phyloP scores from a whole-genome alignment of 2,329 filamentous ascomycete genomes.

The Torrubiella hemipterigena region DNA sequence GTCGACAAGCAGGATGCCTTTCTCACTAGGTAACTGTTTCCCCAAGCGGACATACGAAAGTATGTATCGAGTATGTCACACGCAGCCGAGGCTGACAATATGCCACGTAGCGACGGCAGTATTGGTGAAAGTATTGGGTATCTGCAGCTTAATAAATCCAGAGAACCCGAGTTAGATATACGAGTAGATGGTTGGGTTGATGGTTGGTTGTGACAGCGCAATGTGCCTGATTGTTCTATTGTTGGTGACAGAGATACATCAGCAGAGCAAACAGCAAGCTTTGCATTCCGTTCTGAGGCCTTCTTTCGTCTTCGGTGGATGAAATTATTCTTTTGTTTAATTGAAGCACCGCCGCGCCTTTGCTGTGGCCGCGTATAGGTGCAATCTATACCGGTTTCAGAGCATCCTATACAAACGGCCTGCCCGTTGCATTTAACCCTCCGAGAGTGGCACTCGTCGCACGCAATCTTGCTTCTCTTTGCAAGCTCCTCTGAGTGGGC shows the following conservation, averaged over 20 bases:
- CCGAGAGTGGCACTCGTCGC: not conserved
- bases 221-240: not conserved
- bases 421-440: not conserved
- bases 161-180: no score
- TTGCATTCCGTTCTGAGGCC: not conserved
- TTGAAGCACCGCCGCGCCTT: not conserved
- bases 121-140: not conserved
- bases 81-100: not conserved
- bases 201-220: not conserved
- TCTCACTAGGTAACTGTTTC: not conserved
- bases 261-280: no score
- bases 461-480: not conserved
- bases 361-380: not conserved
- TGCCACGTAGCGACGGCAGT: not conserved
- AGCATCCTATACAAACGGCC: not conserved
- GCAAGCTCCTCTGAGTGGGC: no score
- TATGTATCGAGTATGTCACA: not conserved
- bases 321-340: not conserved
- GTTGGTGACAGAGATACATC: not conserved
- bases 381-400: not conserved
- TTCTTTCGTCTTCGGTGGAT: not conserved
- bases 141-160: no score
- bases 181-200: no score
- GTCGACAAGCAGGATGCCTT: not conserved
- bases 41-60: not conserved